Evolutionary conservation across 2,329 filamentous ascomycete genomes (phyloP), one percentile per base, ranked within the genome.

Genomic region (Botrytis hyacinthi): DNA sequence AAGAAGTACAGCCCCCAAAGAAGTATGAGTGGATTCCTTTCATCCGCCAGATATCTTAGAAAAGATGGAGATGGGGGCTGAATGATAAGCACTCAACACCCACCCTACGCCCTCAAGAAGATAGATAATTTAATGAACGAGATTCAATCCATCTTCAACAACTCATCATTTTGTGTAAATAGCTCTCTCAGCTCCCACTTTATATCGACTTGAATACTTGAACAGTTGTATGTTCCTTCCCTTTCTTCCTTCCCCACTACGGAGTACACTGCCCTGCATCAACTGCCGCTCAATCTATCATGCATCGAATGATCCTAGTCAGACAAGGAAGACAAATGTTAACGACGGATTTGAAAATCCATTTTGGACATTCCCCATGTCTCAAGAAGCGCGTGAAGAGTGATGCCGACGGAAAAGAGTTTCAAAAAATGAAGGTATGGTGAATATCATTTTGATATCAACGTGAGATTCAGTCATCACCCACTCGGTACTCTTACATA

Each of bases 291-390:
- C 37, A 59, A 57, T 57, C 51, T 60, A 46, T 70, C 40, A 44
- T 70, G 67, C 67, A 70, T 70, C 40, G 40, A 37, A 59, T 70
- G 40, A 70, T 61, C 67, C 67, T 35, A 40, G 67, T 70, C 48
- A 18, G 67, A 70, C 51, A 59, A 70, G 67, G 67, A 29, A 70
- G 18, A 26, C 4, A 54, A 54, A 51, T 29, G 51, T 69, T 59
- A n/a, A 69, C 26, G 48, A 35, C n/a, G n/a, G 66, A 69, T 32
- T n/a, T 44, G 65, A 32, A 42, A 42, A 69, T 54, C 35, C 26
- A 18, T 37, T 20, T 29, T 59, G 48, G 37, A 44, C 29, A 44
- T 59, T 59, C 67, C 48, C 67, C 67, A 70, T 59, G 51, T 70
- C 67, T 70, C 51, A 37, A 61, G 65, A 68, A 32, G 48, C 65